These are phyloP conservation scores for Collybiopsis confluens DNA, from an alignment of 768 basidiomycete genomes.

Conservation along the genomic window DNA sequence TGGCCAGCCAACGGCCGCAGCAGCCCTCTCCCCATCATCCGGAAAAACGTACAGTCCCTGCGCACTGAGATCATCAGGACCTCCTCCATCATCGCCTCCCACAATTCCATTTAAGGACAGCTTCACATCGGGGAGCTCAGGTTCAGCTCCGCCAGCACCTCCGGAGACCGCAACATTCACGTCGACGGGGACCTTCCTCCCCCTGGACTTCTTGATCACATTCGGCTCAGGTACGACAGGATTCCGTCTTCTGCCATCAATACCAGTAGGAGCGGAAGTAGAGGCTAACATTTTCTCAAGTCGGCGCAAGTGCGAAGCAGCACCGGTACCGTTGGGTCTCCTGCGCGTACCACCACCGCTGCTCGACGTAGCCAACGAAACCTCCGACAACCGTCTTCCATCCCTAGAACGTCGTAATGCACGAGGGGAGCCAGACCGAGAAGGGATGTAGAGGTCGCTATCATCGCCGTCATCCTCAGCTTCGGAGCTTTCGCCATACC, in stretches of 20 bases:
- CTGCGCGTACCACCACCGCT: neutral
- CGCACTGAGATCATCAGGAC: neutral
- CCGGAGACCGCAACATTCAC: too few relatives aligned
- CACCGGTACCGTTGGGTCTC: neutral
- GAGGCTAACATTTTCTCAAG: neutral
- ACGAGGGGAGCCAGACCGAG: neutral
- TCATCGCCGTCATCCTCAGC: neutral
- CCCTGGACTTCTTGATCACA: conserved; percentile 2
- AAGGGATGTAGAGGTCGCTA: conserved; percentile 3
- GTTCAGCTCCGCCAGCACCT: neutral
- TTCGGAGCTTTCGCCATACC: neutral
- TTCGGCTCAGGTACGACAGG: neutral
- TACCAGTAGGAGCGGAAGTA: neutral
- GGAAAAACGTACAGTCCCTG: neutral
- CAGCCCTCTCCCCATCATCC: too few relatives aligned
- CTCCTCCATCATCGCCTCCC: too few relatives aligned
- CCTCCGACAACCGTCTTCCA: neutral
- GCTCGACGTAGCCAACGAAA: neutral
- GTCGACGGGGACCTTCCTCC: conserved; percentile 7
- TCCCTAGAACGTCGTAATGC: neutral
- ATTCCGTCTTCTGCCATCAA: neutral
- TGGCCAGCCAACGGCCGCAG: too few relatives aligned
- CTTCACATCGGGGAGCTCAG: neutral
- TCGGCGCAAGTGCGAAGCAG: neutral
- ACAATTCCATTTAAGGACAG: too few relatives aligned